Base-by-base conservation (phyloP, 441 rosid genomes). In the Omphalea diandra region DNA sequence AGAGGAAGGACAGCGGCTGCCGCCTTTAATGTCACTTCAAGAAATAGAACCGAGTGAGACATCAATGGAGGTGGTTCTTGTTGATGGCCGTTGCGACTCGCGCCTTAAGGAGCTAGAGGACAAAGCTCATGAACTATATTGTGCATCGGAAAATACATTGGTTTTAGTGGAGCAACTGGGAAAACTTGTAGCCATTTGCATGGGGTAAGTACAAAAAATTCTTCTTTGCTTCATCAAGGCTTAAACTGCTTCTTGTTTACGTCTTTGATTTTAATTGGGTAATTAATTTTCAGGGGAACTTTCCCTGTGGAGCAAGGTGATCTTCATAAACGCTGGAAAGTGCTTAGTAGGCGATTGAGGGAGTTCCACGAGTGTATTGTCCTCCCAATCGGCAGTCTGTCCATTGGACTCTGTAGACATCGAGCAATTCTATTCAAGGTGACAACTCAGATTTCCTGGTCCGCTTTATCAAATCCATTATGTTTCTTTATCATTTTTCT, bases 361-460 rank as follows among this genome's bases (percentile, higher is more conserved):
- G 82, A 89, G 24, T 81, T 75, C 62, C 85, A 79, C 33, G 90
- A 87, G 75, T 91, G 97, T 75, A 84, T 91, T 59, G 90, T 94
- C 58, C 80, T 94, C 24, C 98, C 98, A 35, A 85, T 94, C 32
- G 97, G 98, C 66, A 84, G 91, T 85, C 67, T 94, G 53, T 83
- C 97, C 18, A 78, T 68, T 78, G 99, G 99, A 50, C 95, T 91
- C 29, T 94, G 99, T 78, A 77, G 99, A 71, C 99, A 94, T 73
- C 97, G 99, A 20, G 97, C 99, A 58, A 87, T 94, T 78, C 75
- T 94, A 26, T 94, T 94, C 81, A 94, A 94, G 97, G 97, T 90
- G 74, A 79, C 35, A 2, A 55, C 73, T 67, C 22, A 40, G 59
- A 5, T 44, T 58, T 22, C 14, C 17, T 11, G 4, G 24, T 65